Evolutionary conservation across 352 stramenopile genomes (phyloP).

Genomic region (Phytophthora agathidicida): DNA sequence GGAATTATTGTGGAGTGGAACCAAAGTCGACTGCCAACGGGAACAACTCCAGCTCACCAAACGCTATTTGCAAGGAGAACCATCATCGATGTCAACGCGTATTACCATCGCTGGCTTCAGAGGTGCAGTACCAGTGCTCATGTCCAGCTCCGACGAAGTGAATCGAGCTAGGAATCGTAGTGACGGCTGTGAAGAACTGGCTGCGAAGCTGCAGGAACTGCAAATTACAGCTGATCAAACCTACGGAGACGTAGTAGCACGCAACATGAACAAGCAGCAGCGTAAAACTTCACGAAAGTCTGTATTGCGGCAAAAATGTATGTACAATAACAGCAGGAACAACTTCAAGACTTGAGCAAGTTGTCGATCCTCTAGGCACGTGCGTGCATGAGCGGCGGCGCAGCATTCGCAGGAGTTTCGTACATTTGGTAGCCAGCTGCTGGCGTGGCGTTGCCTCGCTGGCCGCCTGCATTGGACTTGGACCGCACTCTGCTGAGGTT

Average conservation of each 20-base stretch:
- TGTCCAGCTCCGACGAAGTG: no score
- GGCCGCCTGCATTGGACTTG: conserved; percentile 51
- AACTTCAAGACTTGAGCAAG: conserved; percentile 15
- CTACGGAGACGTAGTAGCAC: conserved; percentile 10
- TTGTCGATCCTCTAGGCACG: conserved; percentile 24
- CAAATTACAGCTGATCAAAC: conserved; percentile 8
- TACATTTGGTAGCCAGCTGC: conserved; percentile 65
- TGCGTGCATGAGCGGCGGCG: conserved; percentile 44
- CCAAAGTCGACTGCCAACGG: neutral
- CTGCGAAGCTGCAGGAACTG: neutral
- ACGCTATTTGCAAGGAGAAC: neutral
- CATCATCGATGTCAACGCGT: neutral
- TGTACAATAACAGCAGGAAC: conserved; percentile 24
- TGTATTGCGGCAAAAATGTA: conserved; percentile 41
- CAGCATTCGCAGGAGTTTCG: conserved; percentile 53
- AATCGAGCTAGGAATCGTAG: neutral
- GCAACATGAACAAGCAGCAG: neutral
- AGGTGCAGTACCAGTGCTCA: neutral
- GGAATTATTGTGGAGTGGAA: neutral
- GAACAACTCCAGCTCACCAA: conserved; percentile 9
- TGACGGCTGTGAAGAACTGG: neutral
- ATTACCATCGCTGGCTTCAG: conserved; percentile 4
- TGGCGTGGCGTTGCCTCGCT: conserved; percentile 30
- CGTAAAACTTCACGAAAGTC: conserved; percentile 34
- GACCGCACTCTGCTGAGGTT: conserved; percentile 64